Conservation (phyloP, 2,329 filamentous ascomycete species). For the Pyrenophora seminiperda region DNA sequence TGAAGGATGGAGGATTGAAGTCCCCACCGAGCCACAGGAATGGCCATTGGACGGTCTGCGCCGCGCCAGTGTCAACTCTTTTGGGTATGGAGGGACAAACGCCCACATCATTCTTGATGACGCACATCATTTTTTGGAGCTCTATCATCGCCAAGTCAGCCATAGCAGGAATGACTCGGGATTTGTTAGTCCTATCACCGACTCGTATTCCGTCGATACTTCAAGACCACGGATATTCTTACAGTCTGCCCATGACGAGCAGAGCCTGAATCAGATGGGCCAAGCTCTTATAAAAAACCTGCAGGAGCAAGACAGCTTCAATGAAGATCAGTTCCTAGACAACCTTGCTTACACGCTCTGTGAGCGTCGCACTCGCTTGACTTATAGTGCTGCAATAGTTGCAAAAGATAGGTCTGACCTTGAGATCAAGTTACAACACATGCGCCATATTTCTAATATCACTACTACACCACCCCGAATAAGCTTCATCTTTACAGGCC, state of each 20-base stretch:
- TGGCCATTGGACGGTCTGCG: slow-evolving; percentile 22
- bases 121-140: slow-evolving; percentile 28
- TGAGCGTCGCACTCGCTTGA: slow-evolving; percentile 16
- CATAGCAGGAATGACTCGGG: slow-evolving; percentile 11
- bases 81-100: slow-evolving; percentile 35
- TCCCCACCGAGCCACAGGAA: slow-evolving; percentile 14
- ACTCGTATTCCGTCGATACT: not conserved
- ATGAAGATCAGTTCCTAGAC: slow-evolving; percentile 11
- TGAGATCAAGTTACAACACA: not conserved
- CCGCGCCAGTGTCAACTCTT: slow-evolving; percentile 25
- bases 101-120: slow-evolving; percentile 30
- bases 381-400: slow-evolving; percentile 3
- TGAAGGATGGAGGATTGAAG: slow-evolving; percentile 15
- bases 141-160: not conserved
- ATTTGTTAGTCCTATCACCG: slow-evolving; percentile 11
- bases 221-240: slow-evolving; percentile 12
- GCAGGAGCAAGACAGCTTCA: slow-evolving; percentile 7
- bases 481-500: slow-evolving; percentile 50
- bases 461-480: not conserved
- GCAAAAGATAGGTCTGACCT: slow-evolving; percentile 7
- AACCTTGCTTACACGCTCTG: slow-evolving; percentile 30
- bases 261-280: slow-evolving; percentile 5
- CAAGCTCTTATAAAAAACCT: slow-evolving; percentile 25
- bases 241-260: slow-evolving; percentile 22
- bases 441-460: not conserved